Base-by-base conservation (phyloP, 2,329 filamentous ascomycete species). In the Lasiodiplodia theobromae region DNA sequence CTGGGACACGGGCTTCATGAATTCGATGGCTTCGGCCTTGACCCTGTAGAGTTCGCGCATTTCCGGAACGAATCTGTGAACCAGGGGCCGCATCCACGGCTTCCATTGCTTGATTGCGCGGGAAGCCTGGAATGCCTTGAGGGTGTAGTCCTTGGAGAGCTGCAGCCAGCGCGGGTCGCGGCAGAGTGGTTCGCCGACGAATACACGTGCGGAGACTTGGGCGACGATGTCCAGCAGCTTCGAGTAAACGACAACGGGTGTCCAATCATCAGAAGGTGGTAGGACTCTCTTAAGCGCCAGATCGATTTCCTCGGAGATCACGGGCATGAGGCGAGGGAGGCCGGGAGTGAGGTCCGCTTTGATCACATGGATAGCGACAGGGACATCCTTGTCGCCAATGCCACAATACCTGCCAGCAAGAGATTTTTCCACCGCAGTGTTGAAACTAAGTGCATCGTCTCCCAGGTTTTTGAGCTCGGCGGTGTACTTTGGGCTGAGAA, bases 141-240 rank as follows among this genome's bases (percentile, higher is more conserved):
- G 18, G 1, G 84, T 85, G 72, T 83, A 86, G 71, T 82, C 82
- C 69, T 85, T 84, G n/a, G 81, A 79, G 5, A 81, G 77, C 49
- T 85, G 78, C 2, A 86, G 72, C 71, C 85, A 86, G 31, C 78
- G 76, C 49, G 83, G 81, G 3, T 78, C 73, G 38, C 80, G 82
- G 70, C 82, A 83, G 1, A 85, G 77, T 64, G 85, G 82, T 1
- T 81, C 74, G 5, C 84, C 84, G 34, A 86, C 77, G 64, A 86
- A 86, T 34, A 86, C 74, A 12, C 82, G 77, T 3, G 84, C 84
- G 0, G 82, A 84, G 0, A 82, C 79, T 69, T 81, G 81, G 60
- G 81, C 82, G 1, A 86, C 80, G 49, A 86, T 80, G 21, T 82
- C 81, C 2, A 85, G 76, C 5, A 86, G 38, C 84, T 79, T n/a